phyloP scores from a whole-genome alignment of 805 yeast species.

The Metschnikowia cubensis region DNA sequence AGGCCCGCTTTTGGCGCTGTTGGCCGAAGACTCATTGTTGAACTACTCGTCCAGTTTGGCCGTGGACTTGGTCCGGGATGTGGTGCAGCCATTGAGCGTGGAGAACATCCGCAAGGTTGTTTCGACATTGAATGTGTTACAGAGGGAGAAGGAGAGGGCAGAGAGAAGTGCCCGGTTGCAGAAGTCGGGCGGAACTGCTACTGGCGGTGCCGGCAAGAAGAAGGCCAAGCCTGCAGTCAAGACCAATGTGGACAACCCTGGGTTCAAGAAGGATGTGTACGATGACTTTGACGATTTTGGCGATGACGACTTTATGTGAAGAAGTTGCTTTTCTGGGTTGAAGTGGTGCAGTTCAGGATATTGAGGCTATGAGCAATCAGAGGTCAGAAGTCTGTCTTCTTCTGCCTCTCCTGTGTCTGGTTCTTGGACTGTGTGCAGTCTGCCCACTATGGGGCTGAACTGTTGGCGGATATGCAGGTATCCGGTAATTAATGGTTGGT shows the following conservation, averaged over 20 bases:
- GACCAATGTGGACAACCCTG: constrained; percentile 44
- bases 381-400: no score
- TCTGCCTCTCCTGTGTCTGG: no score
- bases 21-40: constrained; percentile 58
- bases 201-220: constrained; percentile 94
- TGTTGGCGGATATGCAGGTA: no score
- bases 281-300: constrained; percentile 60
- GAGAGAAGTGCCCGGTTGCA: constrained; percentile 86
- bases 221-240: constrained; percentile 81
- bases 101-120: constrained; percentile 84
- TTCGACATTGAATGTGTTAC: constrained; percentile 74
- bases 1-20: constrained; percentile 53
- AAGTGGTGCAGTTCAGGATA: no score
- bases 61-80: constrained; percentile 80
- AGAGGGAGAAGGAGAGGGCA: constrained; percentile 81
- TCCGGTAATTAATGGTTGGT: no score
- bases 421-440: no score
- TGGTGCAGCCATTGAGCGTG: constrained; percentile 72
- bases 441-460: no score
- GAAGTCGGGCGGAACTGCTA: constrained; percentile 78
- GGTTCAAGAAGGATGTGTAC: constrained; percentile 60
- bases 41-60: constrained; percentile 74
- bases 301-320: constrained; percentile 78
- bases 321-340: no score
- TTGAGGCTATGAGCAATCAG: no score